These are phyloP conservation scores for Ascochyta koolunga DNA, from an alignment of 2,329 filamentous ascomycete species.

Conservation along the genomic window DNA sequence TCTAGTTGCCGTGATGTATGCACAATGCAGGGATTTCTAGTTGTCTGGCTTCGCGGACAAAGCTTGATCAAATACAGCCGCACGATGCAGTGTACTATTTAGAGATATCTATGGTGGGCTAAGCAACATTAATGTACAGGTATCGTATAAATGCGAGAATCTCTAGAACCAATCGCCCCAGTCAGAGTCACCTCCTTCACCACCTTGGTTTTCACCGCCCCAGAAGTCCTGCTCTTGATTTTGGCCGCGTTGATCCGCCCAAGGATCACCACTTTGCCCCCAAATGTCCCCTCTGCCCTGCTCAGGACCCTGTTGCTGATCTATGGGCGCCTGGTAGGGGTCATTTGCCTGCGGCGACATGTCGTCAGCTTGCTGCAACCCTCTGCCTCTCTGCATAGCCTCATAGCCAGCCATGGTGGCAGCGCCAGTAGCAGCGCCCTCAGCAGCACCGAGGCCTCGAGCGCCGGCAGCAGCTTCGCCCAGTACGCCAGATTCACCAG, in stretches of 20 bases:
- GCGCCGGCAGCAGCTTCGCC: conserved; percentile 58
- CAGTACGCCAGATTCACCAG: conserved; percentile 50
- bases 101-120: conserved; percentile 1
- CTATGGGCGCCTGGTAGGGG: conserved; percentile 26
- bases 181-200: conserved; percentile 43
- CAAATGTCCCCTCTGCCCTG: conserved; percentile 35
- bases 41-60: neutral
- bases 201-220: conserved; percentile 33
- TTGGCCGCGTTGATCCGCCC: conserved; percentile 20
- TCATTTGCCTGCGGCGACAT: conserved; percentile 37
- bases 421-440: conserved; percentile 57
- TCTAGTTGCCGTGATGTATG: no score
- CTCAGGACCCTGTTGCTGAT: conserved; percentile 25
- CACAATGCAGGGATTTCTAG: neutral
- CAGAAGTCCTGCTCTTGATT: conserved; percentile 36
- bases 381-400: conserved; percentile 62
- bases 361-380: conserved; percentile 28
- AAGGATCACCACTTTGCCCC: conserved; percentile 36
- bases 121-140: conserved; percentile 3
- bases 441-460: conserved; percentile 46
- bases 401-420: conserved; percentile 68
- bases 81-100: neutral
- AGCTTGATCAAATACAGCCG: neutral
- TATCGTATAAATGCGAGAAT: neutral
- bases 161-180: conserved; percentile 35